Evolutionary conservation across 2,329 filamentous ascomycete species (phyloP).

Genomic region (Beauveria varroae): DNA sequence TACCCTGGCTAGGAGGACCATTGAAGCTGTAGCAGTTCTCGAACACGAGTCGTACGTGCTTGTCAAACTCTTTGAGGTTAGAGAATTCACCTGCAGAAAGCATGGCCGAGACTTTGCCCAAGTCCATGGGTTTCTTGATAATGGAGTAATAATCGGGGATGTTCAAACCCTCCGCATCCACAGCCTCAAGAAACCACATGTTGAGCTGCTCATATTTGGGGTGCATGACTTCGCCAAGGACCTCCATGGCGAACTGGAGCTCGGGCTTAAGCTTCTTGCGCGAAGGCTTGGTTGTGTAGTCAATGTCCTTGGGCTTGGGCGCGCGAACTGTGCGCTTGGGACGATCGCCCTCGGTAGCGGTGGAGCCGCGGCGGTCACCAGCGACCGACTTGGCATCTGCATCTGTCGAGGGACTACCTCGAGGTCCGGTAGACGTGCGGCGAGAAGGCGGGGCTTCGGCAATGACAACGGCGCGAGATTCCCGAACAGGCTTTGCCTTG

Average conservation of each 20-base stretch:
- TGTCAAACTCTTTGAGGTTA: conserved; percentile 77
- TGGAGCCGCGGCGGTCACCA: conserved; percentile 18
- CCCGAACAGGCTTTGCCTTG: conserved; percentile 30
- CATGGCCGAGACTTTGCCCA: conserved; percentile 73
- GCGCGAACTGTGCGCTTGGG: conserved; percentile 93
- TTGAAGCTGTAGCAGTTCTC: conserved; percentile 93
- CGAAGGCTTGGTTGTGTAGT: conserved; percentile 67
- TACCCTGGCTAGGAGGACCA: conserved; percentile 44
- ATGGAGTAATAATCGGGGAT: conserved; percentile 90
- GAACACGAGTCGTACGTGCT: conserved; percentile 75
- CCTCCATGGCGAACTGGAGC: conserved; percentile 80
- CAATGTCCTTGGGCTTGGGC: conserved; percentile 83
- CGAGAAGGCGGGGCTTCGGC: conserved; percentile 18
- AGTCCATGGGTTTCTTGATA: conserved; percentile 96
- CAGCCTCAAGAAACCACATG: conserved; percentile 70
- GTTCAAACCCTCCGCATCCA: conserved; percentile 88
- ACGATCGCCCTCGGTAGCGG: conserved; percentile 56
- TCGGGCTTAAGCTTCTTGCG: conserved; percentile 87
- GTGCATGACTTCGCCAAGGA: conserved; percentile 70
- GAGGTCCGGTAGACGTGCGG: conserved; percentile 24
- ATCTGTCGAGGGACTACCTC: conserved; percentile 21
- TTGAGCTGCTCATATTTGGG: conserved; percentile 61
- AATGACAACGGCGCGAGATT: conserved; percentile 23
- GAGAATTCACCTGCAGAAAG: conserved; percentile 72
- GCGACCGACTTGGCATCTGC: conserved; percentile 11